Evolutionary conservation across 805 yeast species (phyloP).

Genomic region (Saccharomycopsis olivae): DNA sequence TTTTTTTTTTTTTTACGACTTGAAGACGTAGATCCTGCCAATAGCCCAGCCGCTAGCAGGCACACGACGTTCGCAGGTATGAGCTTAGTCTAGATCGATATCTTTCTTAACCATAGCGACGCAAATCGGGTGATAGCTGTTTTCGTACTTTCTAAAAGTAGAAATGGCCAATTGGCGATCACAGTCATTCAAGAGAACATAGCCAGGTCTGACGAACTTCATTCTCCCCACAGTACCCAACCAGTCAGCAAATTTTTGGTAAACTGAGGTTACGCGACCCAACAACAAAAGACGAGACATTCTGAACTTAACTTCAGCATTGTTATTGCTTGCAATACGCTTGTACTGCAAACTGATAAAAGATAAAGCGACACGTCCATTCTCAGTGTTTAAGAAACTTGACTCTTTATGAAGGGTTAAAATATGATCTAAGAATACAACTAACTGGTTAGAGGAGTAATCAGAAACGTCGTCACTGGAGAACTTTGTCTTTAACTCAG

Average conservation of each 20-base stretch:
- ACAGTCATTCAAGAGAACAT: slow-evolving; percentile 50
- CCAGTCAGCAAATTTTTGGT: slow-evolving; percentile 63
- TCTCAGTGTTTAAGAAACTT: slow-evolving; percentile 25
- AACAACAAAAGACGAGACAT: slow-evolving; percentile 61
- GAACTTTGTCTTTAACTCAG: slow-evolving; percentile 27
- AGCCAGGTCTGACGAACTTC: slow-evolving; percentile 90
- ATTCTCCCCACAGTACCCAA: slow-evolving; percentile 86
- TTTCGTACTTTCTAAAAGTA: slow-evolving; percentile 51
- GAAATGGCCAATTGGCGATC: slow-evolving; percentile 53
- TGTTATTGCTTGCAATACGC: slow-evolving; percentile 41
- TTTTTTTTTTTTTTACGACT: too few relatives aligned
- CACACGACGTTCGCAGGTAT: too few relatives aligned
- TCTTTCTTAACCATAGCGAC: slow-evolving; percentile 76
- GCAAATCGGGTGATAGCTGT: slow-evolving; percentile 77
- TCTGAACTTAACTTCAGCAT: slow-evolving; percentile 75
- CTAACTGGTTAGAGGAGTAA: slow-evolving; percentile 68
- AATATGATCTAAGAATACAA: slow-evolving; percentile 66
- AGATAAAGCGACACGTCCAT: slow-evolving; percentile 26
- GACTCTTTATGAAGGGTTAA: slow-evolving; percentile 37
- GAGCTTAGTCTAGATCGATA: slow-evolving; percentile 15
- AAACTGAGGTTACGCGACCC: slow-evolving; percentile 36
- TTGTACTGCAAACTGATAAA: slow-evolving; percentile 28
- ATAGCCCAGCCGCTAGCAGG: too few relatives aligned
- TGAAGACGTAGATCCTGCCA: too few relatives aligned
- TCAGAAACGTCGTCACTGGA: slow-evolving; percentile 35